A percentile compares a stretch with the other conserved stretches of the same genome.
Evolutionary conservation across 306 rosid species (phyloP).

Genomic region (Rosa persica): DNA sequence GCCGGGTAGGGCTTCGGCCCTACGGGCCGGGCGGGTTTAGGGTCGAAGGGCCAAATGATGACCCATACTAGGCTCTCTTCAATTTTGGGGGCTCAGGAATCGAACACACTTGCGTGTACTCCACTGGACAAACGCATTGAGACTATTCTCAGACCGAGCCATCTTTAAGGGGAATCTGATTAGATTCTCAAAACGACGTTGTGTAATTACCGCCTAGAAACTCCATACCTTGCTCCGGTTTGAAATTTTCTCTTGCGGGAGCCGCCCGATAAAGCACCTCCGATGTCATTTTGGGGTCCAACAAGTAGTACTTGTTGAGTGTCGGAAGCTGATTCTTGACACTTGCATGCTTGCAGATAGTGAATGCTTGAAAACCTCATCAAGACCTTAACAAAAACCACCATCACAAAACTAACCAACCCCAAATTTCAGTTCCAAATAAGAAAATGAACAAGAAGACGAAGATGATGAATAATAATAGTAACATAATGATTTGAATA

Average conservation of each 20-base stretch:
- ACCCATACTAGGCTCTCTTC: too few species aligned
- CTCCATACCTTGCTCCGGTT: slow-evolving; percentile 50
- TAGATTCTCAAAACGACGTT: neutral
- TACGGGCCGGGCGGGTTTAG: too few species aligned
- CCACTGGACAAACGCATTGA: slow-evolving; percentile 73
- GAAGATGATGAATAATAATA: too few species aligned
- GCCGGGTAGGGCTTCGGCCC: too few species aligned
- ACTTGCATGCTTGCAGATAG: slow-evolving; percentile 44
- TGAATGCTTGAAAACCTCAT: slow-evolving; percentile 67
- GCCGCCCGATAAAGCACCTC: slow-evolving; percentile 50
- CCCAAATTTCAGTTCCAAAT: too few species aligned
- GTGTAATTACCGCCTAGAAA: slow-evolving; percentile 54
- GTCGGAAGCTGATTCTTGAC: slow-evolving; percentile 34
- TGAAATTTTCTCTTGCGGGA: slow-evolving; percentile 45
- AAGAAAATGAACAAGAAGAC: neutral
- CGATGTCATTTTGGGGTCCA: slow-evolving; percentile 48
- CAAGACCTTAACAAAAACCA: slow-evolving; percentile 29
- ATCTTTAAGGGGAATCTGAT: neutral
- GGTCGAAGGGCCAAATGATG: too few species aligned
- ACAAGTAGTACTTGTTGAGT: slow-evolving; percentile 57
- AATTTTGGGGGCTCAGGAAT: slow-evolving; percentile 38
- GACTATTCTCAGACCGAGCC: slow-evolving; percentile 55
- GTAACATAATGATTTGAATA: slow-evolving; percentile 67
- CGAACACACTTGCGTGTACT: slow-evolving; percentile 63
- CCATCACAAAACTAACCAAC: too few species aligned